Evolutionary conservation across 306 rosid genomes (phyloP).

Genomic region (Gleditsia sinensis): DNA sequence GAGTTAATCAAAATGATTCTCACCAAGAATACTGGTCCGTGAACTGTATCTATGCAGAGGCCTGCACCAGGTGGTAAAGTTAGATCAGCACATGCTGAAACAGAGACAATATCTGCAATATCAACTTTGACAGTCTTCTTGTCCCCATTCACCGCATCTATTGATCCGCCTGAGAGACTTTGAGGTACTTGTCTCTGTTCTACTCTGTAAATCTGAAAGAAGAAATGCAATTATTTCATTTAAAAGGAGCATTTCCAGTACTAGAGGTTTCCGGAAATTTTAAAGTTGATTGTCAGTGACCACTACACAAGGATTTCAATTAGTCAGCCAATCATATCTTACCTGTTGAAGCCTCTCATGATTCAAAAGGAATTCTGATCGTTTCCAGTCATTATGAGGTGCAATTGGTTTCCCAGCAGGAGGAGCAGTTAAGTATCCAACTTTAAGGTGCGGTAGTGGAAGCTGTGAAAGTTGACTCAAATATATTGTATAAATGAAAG

Average conservation of each 20-base stretch:
- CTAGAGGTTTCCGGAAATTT: conserved; percentile 16
- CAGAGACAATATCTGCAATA: conserved; percentile 88
- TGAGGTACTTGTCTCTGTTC: conserved; percentile 60
- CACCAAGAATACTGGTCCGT: conserved; percentile 87
- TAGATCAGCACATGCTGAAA: conserved; percentile 92
- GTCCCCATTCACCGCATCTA: conserved; percentile 58
- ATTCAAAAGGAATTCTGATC: conserved; percentile 80
- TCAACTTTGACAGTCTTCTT: conserved; percentile 72
- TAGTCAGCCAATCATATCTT: conserved; percentile 24
- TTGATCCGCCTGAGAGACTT: conserved; percentile 57
- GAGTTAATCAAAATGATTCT: conserved; percentile 30
- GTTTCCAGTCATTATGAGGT: conserved; percentile 95
- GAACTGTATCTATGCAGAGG: conserved; percentile 82
- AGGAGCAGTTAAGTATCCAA: conserved; percentile 91
- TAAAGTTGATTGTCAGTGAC: conserved; percentile 25
- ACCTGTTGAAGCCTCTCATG: conserved; percentile 95
- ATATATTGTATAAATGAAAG: conserved; percentile 22
- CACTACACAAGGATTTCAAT: conserved; percentile 22
- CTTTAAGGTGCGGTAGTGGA: conserved; percentile 89
- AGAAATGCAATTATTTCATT: conserved; percentile 16
- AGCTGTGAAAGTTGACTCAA: conserved; percentile 63
- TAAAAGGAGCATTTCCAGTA: conserved; percentile 19
- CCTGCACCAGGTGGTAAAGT: conserved; percentile 99
- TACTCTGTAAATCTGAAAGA: conserved; percentile 56
- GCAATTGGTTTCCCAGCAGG: conserved; percentile 78